Evolutionary conservation across 2,329 filamentous ascomycete genomes (phyloP).

Genomic region (Cadophora malorum): DNA sequence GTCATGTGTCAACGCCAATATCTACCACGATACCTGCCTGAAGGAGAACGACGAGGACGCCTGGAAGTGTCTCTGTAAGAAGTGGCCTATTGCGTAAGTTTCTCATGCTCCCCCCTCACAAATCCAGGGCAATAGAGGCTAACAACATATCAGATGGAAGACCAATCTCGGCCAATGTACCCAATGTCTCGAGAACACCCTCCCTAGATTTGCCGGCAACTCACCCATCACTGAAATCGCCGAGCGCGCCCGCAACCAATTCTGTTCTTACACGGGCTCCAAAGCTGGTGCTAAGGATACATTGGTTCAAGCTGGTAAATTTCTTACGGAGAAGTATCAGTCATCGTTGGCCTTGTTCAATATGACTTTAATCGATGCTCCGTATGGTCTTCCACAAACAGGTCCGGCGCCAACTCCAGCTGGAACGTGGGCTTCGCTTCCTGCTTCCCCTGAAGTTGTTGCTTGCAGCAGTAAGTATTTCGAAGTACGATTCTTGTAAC

Average conservation of each 20-base stretch:
- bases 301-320: not conserved
- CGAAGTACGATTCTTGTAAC: no score
- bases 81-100: not conserved
- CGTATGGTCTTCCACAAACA: not conserved
- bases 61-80: not conserved
- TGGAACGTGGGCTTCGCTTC: slow-evolving; percentile 10
- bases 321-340: not conserved
- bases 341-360: not conserved
- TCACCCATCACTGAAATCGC: not conserved
- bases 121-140: not conserved
- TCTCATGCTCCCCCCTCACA: no score
- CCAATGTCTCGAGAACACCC: not conserved
- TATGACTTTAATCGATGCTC: slow-evolving; percentile 1
- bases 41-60: not conserved
- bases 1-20: not conserved
- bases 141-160: not conserved
- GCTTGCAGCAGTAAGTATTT: slow-evolving; percentile 7
- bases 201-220: not conserved
- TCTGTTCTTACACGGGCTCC: not conserved
- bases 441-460: not conserved
- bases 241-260: not conserved
- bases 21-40: not conserved
- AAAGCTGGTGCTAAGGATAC: not conserved
- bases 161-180: not conserved
- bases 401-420: no score